These are phyloP conservation scores for Olyra latifolia DNA, from an alignment of 176 grass and related monocot species.

Conservation along the genomic window DNA sequence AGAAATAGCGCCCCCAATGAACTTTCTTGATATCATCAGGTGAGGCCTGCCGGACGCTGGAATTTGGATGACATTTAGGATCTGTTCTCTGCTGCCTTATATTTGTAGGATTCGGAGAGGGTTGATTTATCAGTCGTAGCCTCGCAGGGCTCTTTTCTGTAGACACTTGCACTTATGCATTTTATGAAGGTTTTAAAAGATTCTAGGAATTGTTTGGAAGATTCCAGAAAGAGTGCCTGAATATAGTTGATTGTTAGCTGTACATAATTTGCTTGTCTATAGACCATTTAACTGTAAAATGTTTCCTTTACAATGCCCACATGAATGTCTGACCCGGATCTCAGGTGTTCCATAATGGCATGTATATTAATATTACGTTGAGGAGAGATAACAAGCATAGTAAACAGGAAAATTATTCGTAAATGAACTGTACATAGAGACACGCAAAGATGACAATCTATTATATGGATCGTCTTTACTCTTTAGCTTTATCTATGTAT, in stretches of 20 bases:
- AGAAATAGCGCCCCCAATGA: background rate
- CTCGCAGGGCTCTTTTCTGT: background rate
- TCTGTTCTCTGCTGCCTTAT: background rate
- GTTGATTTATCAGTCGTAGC: conserved; percentile 23
- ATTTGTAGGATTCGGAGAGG: conserved; percentile 21
- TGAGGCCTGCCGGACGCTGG: conserved; percentile 13
- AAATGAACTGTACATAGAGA: no score
- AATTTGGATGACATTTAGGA: conserved; percentile 6
- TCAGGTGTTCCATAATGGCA: background rate
- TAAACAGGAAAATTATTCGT: no score
- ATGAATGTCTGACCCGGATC: background rate
- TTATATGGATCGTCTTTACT: no score
- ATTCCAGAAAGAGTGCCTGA: background rate
- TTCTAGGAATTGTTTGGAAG: conserved; percentile 28
- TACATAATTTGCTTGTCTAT: conserved; percentile 32
- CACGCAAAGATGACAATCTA: no score
- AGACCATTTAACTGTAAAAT: conserved; percentile 14
- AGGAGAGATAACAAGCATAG: no score
- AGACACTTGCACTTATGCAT: background rate
- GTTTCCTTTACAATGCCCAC: background rate
- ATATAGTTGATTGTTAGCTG: conserved; percentile 1
- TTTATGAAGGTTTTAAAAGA: conserved; percentile 20
- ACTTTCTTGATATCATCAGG: conserved; percentile 17
- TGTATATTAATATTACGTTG: no score
- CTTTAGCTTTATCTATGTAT: no score